Percentiles rank a stretch among this genome's conserved stretches.
These are phyloP conservation scores for Solanum rostratum DNA, from an alignment of 257 asterid genomes.

Conservation along the genomic window DNA sequence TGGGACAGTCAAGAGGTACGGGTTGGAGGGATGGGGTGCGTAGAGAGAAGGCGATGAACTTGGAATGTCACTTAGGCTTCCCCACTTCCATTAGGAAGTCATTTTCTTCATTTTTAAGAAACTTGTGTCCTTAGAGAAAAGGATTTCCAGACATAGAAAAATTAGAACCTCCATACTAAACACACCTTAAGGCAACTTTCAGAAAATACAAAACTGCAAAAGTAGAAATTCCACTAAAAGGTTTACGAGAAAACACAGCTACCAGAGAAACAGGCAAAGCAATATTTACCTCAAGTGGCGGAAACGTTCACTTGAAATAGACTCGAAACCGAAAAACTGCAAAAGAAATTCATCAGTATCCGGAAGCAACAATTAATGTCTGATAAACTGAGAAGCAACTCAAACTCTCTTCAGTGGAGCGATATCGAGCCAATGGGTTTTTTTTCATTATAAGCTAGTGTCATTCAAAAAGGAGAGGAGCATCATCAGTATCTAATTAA, in stretches of 20 bases:
- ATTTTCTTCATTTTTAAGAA: not conserved
- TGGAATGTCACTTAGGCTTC: not conserved
- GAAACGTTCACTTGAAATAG: not conserved
- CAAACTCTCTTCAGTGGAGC: not conserved
- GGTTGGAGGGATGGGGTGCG: not conserved
- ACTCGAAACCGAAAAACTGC: not conserved
- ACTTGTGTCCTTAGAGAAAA: not conserved
- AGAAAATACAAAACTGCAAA: not conserved
- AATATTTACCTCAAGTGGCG: not conserved
- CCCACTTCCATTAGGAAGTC: not conserved
- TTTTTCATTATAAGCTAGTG: not conserved
- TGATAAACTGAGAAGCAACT: not conserved
- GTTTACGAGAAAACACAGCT: not conserved
- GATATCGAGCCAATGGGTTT: not conserved
- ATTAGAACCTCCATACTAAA: not conserved
- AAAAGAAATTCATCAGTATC: not conserved
- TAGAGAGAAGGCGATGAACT: not conserved
- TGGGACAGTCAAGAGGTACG: not conserved
- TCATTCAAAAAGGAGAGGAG: not conserved
- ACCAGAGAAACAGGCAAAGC: not conserved
- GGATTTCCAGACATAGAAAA: not conserved
- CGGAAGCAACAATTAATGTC: not conserved
- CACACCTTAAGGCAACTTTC: not conserved
- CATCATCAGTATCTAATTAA: not conserved
- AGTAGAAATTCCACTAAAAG: not conserved